These are phyloP conservation scores for Linderniella brevidens DNA, from an alignment of 257 asterid species.

Conservation along the genomic window DNA sequence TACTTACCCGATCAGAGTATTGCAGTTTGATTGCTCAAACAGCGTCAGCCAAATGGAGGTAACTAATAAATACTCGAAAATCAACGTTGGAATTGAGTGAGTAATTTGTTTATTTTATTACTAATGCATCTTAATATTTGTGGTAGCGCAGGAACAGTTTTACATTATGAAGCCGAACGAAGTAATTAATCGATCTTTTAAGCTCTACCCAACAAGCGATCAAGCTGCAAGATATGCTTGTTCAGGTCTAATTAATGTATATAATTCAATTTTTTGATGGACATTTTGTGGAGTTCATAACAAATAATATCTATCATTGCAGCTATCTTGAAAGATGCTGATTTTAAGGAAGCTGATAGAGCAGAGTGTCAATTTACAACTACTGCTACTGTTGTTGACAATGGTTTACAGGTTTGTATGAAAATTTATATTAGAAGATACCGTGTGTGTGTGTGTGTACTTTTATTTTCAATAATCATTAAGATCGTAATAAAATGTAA, in stretches of 20 bases:
- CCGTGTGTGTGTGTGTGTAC: not conserved
- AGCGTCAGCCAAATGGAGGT: constrained; percentile 98
- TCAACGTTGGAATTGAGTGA: too few species aligned
- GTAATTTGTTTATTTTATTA: constrained; percentile 1
- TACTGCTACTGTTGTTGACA: constrained; percentile 72
- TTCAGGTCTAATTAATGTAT: constrained; percentile 27
- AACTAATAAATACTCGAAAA: constrained; percentile 2
- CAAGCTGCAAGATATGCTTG: constrained; percentile 87
- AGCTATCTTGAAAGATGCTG: constrained; percentile 92
- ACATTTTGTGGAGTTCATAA: not conserved
- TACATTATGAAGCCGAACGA: constrained; percentile 89
- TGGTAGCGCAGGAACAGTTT: constrained; percentile 57
- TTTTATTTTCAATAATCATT: not conserved
- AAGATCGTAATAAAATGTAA: constrained; percentile 1
- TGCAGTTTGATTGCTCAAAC: constrained; percentile 90
- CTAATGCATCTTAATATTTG: not conserved
- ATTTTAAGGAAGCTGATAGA: constrained; percentile 77
- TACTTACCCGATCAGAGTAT: constrained; percentile 5
- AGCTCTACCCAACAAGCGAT: constrained; percentile 78
- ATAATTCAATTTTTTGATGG: not conserved
- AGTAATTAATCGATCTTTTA: constrained; percentile 55
- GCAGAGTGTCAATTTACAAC: constrained; percentile 95
- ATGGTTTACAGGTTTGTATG: constrained; percentile 90
- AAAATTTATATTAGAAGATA: not conserved
- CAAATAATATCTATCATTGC: constrained; percentile 12